Percentiles rank a stretch among this genome's conserved stretches.
phyloP scores from a whole-genome alignment of 768 basidiomycete species.

The Suillus tomentosus region DNA sequence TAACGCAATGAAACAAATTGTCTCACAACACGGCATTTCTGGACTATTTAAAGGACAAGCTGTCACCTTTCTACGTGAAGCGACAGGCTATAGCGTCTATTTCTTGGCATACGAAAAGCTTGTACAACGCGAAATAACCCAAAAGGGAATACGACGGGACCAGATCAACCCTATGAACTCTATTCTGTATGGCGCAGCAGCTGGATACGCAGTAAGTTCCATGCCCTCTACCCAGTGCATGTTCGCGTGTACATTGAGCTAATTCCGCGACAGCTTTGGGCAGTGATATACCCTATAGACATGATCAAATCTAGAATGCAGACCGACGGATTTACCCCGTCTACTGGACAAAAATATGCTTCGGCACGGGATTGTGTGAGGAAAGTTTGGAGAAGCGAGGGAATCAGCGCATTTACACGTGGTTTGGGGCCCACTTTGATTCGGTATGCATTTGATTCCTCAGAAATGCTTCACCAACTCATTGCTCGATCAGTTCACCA shows the following conservation, averaged over 20 bases:
- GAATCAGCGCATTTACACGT: conserved; percentile 82
- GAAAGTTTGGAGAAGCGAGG: conserved; percentile 83
- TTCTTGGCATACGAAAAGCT: conserved; percentile 93
- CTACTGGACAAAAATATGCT: conserved; percentile 79
- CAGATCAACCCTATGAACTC: conserved; percentile 79
- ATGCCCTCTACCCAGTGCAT: neutral
- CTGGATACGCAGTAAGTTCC: conserved; percentile 82
- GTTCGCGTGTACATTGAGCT: conserved; percentile 12
- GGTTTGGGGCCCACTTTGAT: conserved; percentile 93
- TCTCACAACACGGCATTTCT: conserved; percentile 67
- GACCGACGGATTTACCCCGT: conserved; percentile 82
- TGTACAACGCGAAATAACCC: conserved; percentile 81
- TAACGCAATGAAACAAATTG: conserved; percentile 88
- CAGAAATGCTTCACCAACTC: conserved; percentile 14
- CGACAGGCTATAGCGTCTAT: conserved; percentile 82
- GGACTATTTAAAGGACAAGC: conserved; percentile 94
- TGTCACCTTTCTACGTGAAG: conserved; percentile 84
- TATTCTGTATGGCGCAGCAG: conserved; percentile 86
- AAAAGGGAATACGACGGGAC: conserved; percentile 69
- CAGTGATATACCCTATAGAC: conserved; percentile 93
- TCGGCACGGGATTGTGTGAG: conserved; percentile 82
- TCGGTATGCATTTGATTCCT: conserved; percentile 51
- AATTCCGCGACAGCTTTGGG: conserved; percentile 64
- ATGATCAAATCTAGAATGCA: conserved; percentile 97
- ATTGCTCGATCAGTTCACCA: conserved; percentile 63